A percentile compares a stretch with the other conserved stretches of the same genome.
These are phyloP conservation scores for Mycosphaerella sp. DNA, from an alignment of 2,329 filamentous ascomycete genomes.

Conservation along the genomic window DNA sequence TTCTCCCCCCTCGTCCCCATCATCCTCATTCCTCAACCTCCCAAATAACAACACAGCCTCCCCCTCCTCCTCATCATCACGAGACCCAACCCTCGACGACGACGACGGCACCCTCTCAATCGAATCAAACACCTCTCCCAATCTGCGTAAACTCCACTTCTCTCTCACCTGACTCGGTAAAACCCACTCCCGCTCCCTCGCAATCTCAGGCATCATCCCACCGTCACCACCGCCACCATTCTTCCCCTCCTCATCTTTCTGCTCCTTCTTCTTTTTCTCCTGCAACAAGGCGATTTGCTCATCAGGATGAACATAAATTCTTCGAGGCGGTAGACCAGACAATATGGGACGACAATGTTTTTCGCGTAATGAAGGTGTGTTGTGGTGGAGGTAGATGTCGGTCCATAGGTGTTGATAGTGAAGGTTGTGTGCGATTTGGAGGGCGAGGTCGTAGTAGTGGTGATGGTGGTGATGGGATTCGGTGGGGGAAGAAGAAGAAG, in stretches of 20 bases:
- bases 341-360: conserved; percentile 52
- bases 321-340: conserved; percentile 64
- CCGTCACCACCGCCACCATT: conserved; percentile 9
- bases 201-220: conserved; percentile 21
- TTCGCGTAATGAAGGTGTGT: conserved; percentile 11
- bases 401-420: conserved; percentile 71
- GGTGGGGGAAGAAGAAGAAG: conserved; percentile 13
- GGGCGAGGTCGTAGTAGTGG: conserved; percentile 45
- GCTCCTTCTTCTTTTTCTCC: conserved; percentile 39
- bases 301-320: conserved; percentile 73
- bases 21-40: conserved; percentile 11
- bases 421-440: conserved; percentile 63
- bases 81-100: no score
- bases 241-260: conserved; percentile 37
- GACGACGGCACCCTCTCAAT: background rate
- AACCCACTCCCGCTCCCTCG: conserved; percentile 63
- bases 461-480: background rate
- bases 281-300: conserved; percentile 70
- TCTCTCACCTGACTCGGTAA: conserved; percentile 66
- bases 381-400: conserved; percentile 39
- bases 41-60: conserved; percentile 16
- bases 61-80: conserved; percentile 14
- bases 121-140: conserved; percentile 64
- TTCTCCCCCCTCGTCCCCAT: conserved; percentile 21
- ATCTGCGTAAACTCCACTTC: conserved; percentile 60